Conservation (phyloP, 768 basidiomycete genomes). For the Piloderma croceum region DNA sequence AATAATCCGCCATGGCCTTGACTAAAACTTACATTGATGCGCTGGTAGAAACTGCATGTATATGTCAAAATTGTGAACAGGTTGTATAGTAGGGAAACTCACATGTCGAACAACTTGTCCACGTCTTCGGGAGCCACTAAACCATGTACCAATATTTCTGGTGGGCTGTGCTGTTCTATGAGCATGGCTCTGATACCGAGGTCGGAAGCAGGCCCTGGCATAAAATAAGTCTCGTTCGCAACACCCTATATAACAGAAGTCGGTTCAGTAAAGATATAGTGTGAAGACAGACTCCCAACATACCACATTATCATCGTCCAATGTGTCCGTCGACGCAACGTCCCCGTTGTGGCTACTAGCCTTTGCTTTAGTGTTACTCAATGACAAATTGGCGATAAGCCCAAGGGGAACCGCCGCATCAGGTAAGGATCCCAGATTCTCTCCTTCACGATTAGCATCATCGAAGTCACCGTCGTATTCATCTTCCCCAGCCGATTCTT, state of each 20-base stretch:
- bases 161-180: constrained; percentile 75
- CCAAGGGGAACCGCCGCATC: constrained; percentile 73
- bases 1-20: background rate
- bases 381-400: constrained; percentile 64
- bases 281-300: constrained; percentile 14
- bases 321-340: constrained; percentile 31
- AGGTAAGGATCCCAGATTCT: constrained; percentile 48
- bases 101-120: constrained; percentile 82
- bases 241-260: constrained; percentile 49
- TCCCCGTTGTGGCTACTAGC: constrained; percentile 27
- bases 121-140: constrained; percentile 75
- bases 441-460: constrained; percentile 22
- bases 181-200: constrained; percentile 62
- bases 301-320: constrained; percentile 63
- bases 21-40: constrained; percentile 60
- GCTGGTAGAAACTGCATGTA: constrained; percentile 56
- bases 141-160: constrained; percentile 77
- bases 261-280: constrained; percentile 4
- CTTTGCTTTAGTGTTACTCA: constrained; percentile 49
- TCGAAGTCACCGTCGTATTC: constrained; percentile 11
- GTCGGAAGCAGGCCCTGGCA: constrained; percentile 76
- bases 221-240: constrained; percentile 75
- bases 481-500: constrained; percentile 22
- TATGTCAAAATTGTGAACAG: constrained; percentile 5
- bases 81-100: constrained; percentile 23